phyloP scores from a whole-genome alignment of 2,329 filamentous ascomycete species.

The Cytospora schulzeri region DNA sequence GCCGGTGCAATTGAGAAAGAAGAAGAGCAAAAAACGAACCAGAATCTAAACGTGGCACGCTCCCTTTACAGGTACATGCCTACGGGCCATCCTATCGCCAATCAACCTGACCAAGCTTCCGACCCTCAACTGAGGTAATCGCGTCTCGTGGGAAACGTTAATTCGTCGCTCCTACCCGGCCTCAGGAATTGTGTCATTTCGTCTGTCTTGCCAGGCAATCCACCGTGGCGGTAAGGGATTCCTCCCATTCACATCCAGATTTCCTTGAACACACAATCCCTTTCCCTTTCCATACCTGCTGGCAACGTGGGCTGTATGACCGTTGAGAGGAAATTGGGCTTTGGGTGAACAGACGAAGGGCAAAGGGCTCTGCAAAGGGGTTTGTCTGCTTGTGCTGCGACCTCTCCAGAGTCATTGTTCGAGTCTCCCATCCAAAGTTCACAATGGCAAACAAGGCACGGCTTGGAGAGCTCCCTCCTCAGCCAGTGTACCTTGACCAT shows the following conservation, averaged over 20 bases:
- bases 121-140: slow-evolving; percentile 42
- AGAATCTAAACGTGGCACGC: slow-evolving; percentile 32
- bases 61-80: slow-evolving; percentile 48
- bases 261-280: slow-evolving; percentile 11
- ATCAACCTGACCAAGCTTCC: slow-evolving; percentile 36
- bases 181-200: slow-evolving; percentile 54
- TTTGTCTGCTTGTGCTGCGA: slow-evolving; percentile 13
- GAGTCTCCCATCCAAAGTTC: background rate
- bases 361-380: slow-evolving; percentile 5
- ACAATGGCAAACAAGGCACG: slow-evolving; percentile 3
- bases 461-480: background rate
- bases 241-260: slow-evolving; percentile 28
- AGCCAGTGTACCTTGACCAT: slow-evolving; percentile 4
- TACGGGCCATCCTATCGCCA: slow-evolving; percentile 39
- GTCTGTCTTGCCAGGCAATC: slow-evolving; percentile 44
- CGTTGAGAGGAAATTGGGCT: slow-evolving; percentile 7
- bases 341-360: background rate
- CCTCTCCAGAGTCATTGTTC: slow-evolving; percentile 1
- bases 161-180: slow-evolving; percentile 61
- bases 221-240: slow-evolving; percentile 57
- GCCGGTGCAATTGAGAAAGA: background rate
- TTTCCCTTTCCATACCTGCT: slow-evolving; percentile 11
- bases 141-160: slow-evolving; percentile 63
- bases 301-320: slow-evolving; percentile 9
- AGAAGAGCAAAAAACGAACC: background rate